Evolutionary conservation across 441 rosid genomes (phyloP).

Genomic region (Bruguiera hainesii): DNA sequence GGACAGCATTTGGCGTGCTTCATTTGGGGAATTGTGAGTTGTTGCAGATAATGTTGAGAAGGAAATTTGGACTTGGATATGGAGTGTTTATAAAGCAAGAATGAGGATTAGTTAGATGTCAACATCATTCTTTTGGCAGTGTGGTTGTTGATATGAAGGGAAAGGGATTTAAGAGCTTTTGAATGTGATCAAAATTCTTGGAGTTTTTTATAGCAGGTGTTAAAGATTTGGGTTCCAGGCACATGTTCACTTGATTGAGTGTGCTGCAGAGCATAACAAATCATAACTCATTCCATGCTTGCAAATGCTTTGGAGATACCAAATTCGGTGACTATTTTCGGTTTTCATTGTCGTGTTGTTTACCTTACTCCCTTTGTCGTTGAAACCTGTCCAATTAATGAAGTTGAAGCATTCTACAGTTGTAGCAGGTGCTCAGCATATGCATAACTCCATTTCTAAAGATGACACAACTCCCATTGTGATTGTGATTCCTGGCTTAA

Average conservation of each 20-base stretch:
- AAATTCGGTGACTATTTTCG: not conserved
- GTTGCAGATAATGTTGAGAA: no score
- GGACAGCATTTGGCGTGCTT: no score
- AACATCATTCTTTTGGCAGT: no score
- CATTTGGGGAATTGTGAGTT: no score
- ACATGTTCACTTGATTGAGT: not conserved
- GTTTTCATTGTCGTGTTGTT: not conserved
- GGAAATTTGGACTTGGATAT: no score
- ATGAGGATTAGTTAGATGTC: no score
- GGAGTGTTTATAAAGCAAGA: no score
- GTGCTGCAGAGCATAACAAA: not conserved
- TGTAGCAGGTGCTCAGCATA: slow-evolving; percentile 25
- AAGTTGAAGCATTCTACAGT: slow-evolving; percentile 32
- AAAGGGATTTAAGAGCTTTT: no score
- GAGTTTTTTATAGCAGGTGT: no score
- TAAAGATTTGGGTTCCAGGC: no score
- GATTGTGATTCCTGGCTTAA: slow-evolving; percentile 74
- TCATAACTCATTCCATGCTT: not conserved
- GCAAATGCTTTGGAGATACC: not conserved
- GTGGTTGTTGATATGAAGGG: no score
- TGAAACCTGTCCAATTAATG: slow-evolving; percentile 2
- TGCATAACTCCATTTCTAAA: slow-evolving; percentile 30
- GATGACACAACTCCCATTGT: slow-evolving; percentile 63
- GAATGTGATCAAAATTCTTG: no score
- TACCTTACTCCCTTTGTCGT: not conserved